phyloP scores from a whole-genome alignment of 257 asterid species.

The Solanum appendiculatum region DNA sequence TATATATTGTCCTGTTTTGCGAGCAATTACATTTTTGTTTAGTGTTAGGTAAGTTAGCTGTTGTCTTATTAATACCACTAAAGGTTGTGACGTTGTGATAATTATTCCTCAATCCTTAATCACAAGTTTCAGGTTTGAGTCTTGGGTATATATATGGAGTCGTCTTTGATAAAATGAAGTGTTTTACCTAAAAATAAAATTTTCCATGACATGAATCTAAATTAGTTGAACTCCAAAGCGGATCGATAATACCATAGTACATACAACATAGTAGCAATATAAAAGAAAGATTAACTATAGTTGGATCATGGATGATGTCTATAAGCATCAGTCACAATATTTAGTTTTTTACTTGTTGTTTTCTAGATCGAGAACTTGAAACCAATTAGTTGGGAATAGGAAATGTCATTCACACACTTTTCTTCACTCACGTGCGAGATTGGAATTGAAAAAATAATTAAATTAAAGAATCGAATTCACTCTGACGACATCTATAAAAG shows the following conservation, averaged over 20 bases:
- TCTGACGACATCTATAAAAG: background rate
- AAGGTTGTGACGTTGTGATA: too few relatives aligned
- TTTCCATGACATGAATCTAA: accelerated
- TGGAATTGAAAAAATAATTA: too few relatives aligned
- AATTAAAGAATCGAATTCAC: background rate
- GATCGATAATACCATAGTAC: background rate
- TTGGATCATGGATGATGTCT: background rate
- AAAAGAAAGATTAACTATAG: background rate
- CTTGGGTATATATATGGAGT: background rate
- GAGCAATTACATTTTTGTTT: background rate
- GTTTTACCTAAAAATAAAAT: accelerated
- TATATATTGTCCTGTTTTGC: background rate
- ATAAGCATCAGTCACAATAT: background rate
- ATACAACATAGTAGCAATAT: too few relatives aligned
- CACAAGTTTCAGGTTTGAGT: background rate
- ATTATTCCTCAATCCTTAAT: background rate
- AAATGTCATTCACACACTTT: background rate
- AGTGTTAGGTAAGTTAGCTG: background rate
- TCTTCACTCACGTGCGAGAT: background rate
- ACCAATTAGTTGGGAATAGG: too few relatives aligned
- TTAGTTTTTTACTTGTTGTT: background rate
- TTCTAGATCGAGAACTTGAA: background rate
- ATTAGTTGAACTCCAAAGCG: too few relatives aligned
- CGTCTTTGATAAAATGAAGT: background rate
- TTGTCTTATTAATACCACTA: background rate